Evolutionary conservation across 2,329 filamentous ascomycete species (phyloP).

Genomic region (Colletotrichum shisoi): DNA sequence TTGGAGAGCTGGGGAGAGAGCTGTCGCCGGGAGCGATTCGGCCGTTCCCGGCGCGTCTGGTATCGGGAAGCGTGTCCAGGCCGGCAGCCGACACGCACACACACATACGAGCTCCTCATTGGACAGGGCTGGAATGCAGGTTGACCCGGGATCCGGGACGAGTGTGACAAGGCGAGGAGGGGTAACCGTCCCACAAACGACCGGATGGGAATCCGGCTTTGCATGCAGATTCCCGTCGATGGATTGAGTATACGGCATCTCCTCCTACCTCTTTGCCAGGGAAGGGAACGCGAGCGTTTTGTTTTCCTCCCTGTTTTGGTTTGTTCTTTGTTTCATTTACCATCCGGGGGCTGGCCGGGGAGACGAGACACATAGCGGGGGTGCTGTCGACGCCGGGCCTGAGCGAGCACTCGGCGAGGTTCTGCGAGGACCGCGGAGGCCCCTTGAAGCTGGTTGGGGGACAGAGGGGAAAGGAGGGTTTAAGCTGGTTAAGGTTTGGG

Average conservation of each 20-base stretch:
- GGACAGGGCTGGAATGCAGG: slow-evolving; percentile 13
- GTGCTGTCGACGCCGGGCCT: neutral
- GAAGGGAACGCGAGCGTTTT: neutral
- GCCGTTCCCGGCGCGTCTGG: slow-evolving; percentile 12
- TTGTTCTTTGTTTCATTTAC: neutral
- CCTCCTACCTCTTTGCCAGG: neutral
- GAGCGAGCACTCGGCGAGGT: neutral
- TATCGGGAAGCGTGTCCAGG: neutral
- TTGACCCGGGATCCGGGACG: slow-evolving; percentile 8
- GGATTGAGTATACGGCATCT: neutral
- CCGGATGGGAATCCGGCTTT: slow-evolving; percentile 8
- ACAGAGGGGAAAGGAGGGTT: neutral
- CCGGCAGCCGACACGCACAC: neutral
- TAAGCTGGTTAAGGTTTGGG: slow-evolving; percentile 24
- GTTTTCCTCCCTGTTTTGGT: neutral
- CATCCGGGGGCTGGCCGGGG: neutral
- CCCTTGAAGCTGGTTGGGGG: neutral
- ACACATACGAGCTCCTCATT: neutral
- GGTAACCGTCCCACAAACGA: neutral
- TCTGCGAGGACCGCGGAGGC: neutral
- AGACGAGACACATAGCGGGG: neutral
- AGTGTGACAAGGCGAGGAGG: neutral
- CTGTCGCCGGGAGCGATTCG: neutral
- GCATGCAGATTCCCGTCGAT: neutral
- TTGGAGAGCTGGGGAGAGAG: neutral